These are phyloP conservation scores for Globisporangium okanoganense DNA, from an alignment of 352 stramenopile species.

Conservation along the genomic window DNA sequence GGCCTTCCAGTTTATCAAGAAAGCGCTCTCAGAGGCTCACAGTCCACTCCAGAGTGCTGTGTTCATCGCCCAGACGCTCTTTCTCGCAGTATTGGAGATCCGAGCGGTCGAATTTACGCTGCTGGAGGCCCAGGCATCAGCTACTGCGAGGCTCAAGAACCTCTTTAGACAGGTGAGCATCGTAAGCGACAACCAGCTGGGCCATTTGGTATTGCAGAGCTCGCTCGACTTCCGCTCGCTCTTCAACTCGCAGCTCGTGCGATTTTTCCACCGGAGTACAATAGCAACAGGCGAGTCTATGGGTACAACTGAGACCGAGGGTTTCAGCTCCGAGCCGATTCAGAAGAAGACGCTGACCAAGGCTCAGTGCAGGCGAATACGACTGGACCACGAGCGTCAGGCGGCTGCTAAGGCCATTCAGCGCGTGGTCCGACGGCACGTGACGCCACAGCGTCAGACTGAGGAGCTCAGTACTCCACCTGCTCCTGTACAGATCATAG, in stretches of 20 bases:
- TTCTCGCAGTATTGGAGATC: slow-evolving; percentile 51
- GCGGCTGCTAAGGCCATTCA: slow-evolving; percentile 19
- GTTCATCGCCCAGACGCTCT: slow-evolving; percentile 23
- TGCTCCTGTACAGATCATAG: neutral
- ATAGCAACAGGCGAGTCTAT: neutral
- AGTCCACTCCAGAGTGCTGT: neutral
- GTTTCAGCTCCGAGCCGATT: slow-evolving; percentile 6
- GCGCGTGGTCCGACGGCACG: slow-evolving; percentile 11
- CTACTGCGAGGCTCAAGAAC: slow-evolving; percentile 29
- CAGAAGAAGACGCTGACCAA: slow-evolving; percentile 9
- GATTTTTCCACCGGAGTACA: slow-evolving; percentile 24
- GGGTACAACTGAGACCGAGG: neutral
- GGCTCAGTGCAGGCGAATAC: slow-evolving; percentile 1
- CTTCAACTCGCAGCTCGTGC: slow-evolving; percentile 26
- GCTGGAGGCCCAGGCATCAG: slow-evolving; percentile 10
- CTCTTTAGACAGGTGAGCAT: slow-evolving; percentile 50
- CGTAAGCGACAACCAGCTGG: slow-evolving; percentile 62
- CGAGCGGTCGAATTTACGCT: slow-evolving; percentile 53
- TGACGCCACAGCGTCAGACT: neutral
- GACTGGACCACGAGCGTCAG: slow-evolving; percentile 1
- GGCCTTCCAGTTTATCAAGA: slow-evolving; percentile 16
- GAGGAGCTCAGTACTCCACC: no score
- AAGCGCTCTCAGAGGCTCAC: neutral
- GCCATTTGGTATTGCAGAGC: slow-evolving; percentile 42
- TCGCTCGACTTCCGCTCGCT: slow-evolving; percentile 55